phyloP scores from a whole-genome alignment of 1,139 yeast species.

The Schwanniomyces etchellsii region DNA sequence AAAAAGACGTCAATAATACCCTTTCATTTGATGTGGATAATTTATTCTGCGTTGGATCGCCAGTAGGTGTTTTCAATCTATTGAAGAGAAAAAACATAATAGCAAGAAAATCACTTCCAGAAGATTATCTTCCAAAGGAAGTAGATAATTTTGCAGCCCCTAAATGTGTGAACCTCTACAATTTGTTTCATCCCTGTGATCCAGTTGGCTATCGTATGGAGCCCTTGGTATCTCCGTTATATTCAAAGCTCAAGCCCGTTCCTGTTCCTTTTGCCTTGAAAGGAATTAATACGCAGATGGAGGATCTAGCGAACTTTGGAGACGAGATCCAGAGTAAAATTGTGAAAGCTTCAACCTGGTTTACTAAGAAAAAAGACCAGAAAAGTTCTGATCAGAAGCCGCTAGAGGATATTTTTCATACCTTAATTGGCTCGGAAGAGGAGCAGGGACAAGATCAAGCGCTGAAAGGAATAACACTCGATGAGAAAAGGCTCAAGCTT shows the following conservation, averaged over 20 bases:
- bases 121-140: slow-evolving; percentile 14
- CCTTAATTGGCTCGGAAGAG: background rate
- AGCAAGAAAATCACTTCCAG: slow-evolving; percentile 24
- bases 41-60: slow-evolving; percentile 81
- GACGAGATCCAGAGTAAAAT: slow-evolving; percentile 43
- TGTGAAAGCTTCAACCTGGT: slow-evolving; percentile 42
- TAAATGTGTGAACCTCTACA: slow-evolving; percentile 58
- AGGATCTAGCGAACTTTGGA: slow-evolving; percentile 33
- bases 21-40: slow-evolving; percentile 70
- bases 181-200: slow-evolving; percentile 82
- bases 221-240: slow-evolving; percentile 59
- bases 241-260: slow-evolving; percentile 55
- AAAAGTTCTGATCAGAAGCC: background rate
- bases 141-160: slow-evolving; percentile 30
- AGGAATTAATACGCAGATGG: slow-evolving; percentile 41
- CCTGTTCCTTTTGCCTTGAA: slow-evolving; percentile 51
- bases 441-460: background rate
- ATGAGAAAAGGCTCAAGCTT: slow-evolving; percentile 16
- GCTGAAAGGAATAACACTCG: slow-evolving; percentile 10
- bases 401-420: background rate
- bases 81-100: slow-evolving; percentile 53
- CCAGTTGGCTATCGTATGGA: slow-evolving; percentile 86
- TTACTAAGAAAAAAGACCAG: slow-evolving; percentile 16
- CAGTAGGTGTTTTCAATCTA: slow-evolving; percentile 80
- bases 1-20: slow-evolving; percentile 16